Percentiles rank a stretch among this genome's conserved stretches.
phyloP scores from a whole-genome alignment of 768 basidiomycete genomes.

The Tremella yokohamensis region DNA sequence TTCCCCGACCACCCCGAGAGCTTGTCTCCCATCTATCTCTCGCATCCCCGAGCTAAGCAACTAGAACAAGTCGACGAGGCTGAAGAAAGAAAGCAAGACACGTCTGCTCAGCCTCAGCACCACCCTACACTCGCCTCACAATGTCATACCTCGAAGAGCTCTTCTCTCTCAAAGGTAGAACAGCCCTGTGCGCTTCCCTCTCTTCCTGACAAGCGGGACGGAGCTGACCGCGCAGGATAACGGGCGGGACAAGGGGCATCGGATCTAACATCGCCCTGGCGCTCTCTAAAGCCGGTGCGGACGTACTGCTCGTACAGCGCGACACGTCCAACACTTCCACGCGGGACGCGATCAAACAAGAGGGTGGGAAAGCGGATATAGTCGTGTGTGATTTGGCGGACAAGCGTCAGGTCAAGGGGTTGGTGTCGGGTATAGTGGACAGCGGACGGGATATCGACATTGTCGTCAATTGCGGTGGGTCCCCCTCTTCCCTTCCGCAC shows the following conservation, averaged over 20 bases:
- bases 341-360: conserved; percentile 47
- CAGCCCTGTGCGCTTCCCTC: conserved; percentile 48
- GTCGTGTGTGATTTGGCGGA: conserved; percentile 62
- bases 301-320: conserved; percentile 53
- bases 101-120: too few relatives aligned
- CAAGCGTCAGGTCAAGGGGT: conserved; percentile 55
- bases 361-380: conserved; percentile 52
- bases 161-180: conserved; percentile 51
- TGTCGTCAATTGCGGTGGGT: conserved; percentile 68
- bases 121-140: background rate
- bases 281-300: conserved; percentile 53
- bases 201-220: background rate
- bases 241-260: conserved; percentile 52
- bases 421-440: conserved; percentile 55
- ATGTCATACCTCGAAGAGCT: conserved; percentile 48
- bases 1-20: too few relatives aligned
- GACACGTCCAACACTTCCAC: conserved; percentile 52
- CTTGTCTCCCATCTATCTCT: too few relatives aligned
- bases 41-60: too few relatives aligned
- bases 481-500: conserved; percentile 50
- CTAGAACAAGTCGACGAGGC: too few relatives aligned
- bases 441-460: conserved; percentile 60
- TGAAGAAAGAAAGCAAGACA: too few relatives aligned
- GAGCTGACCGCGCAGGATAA: conserved; percentile 25
- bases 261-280: conserved; percentile 51